phyloP scores from a whole-genome alignment of 345 rosid species.

The Gossypium herbaceum region DNA sequence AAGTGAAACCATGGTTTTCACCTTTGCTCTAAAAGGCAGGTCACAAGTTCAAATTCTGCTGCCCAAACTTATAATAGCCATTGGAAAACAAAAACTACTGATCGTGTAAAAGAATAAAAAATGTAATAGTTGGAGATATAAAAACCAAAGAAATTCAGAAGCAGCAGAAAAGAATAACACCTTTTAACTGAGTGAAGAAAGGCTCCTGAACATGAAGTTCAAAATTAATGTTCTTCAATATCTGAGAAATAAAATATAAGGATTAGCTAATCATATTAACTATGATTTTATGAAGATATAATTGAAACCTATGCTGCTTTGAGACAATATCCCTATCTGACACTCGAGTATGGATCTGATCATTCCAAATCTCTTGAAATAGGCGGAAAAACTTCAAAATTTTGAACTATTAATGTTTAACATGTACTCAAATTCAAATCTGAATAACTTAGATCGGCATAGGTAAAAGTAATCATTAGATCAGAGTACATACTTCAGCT shows the following conservation, averaged over 20 bases:
- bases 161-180: conserved; percentile 22
- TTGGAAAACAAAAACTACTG: background rate
- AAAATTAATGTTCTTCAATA: conserved; percentile 46
- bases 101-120: background rate
- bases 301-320: background rate
- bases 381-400: too few relatives aligned
- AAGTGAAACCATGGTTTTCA: background rate
- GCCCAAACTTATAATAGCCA: background rate
- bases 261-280: background rate
- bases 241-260: conserved; percentile 30
- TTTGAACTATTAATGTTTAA: too few relatives aligned
- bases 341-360: background rate
- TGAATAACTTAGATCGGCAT: background rate
- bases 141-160: background rate
- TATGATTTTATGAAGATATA: background rate
- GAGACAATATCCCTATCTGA: background rate
- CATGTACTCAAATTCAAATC: background rate
- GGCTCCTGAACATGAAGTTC: conserved; percentile 53
- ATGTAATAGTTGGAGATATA: background rate
- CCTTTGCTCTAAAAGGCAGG: background rate
- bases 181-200: conserved; percentile 38
- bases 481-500: conserved; percentile 16
- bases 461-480: background rate
- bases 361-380: background rate
- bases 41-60: background rate